Conservation (phyloP, 1,284 basidiomycete genomes). For the Peniophora sp. region DNA sequence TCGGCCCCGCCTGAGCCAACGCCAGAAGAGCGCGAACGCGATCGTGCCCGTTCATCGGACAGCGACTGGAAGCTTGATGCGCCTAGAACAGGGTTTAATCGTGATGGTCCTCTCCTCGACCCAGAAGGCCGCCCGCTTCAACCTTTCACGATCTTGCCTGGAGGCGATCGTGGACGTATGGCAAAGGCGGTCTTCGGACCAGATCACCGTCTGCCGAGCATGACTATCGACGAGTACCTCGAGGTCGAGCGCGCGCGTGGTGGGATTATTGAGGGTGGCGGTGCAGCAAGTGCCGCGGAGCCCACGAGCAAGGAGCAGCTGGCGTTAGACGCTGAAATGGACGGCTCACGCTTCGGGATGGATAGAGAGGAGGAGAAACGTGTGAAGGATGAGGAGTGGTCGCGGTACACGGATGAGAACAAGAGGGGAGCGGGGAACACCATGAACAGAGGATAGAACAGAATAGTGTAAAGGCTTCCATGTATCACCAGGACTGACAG, state of each 20-base stretch:
- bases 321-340: slow-evolving; percentile 72
- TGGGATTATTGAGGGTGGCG: slow-evolving; percentile 83
- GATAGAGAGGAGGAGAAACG: slow-evolving; percentile 73
- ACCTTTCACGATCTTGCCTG: slow-evolving; percentile 88
- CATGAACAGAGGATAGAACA: slow-evolving; percentile 80
- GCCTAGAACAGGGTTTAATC: slow-evolving; percentile 24
- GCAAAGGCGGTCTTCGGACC: slow-evolving; percentile 81
- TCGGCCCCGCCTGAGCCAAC: slow-evolving; percentile 27
- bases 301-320: slow-evolving; percentile 76
- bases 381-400: slow-evolving; percentile 84
- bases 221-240: slow-evolving; percentile 95
- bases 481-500: neutral
- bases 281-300: slow-evolving; percentile 58
- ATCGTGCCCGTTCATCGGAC: slow-evolving; percentile 28
- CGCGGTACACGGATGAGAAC: slow-evolving; percentile 73
- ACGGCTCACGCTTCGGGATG: slow-evolving; percentile 68
- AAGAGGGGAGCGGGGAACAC: slow-evolving; percentile 86
- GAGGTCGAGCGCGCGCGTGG: slow-evolving; percentile 80
- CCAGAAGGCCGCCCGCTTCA: slow-evolving; percentile 72
- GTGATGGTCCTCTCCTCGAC: slow-evolving; percentile 64
- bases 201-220: slow-evolving; percentile 85
- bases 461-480: neutral
- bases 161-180: slow-evolving; percentile 60
- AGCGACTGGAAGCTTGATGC: slow-evolving; percentile 76
- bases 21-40: slow-evolving; percentile 21